Evolutionary conservation across 495 filamentous ascomycete species (phyloP).

Genomic region (Xylaria intraflava): DNA sequence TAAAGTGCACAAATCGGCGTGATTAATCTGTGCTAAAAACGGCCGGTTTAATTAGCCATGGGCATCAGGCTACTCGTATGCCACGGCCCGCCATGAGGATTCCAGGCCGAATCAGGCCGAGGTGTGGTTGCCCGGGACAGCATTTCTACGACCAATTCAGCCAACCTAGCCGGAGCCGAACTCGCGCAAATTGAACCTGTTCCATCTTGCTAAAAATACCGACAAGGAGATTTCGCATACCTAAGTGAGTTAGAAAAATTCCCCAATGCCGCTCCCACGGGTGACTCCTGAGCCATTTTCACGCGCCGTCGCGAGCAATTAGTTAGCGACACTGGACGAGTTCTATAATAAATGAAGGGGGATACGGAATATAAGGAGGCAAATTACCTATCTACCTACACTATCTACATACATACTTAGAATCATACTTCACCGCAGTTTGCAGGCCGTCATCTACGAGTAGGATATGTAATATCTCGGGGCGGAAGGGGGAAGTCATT

Average conservation of each 20-base stretch:
- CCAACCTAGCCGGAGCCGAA: neutral
- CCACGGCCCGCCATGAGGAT: neutral
- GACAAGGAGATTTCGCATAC: neutral
- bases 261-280: neutral
- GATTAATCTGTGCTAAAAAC: neutral
- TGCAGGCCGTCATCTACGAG: no score
- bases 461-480: no score
- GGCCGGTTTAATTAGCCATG: no score
- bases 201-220: neutral
- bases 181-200: neutral
- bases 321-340: no score
- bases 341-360: no score
- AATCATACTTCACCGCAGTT: no score
- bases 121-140: neutral
- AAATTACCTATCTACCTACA: no score
- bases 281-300: neutral
- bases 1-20: neutral
- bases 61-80: no score
- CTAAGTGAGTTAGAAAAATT: neutral
- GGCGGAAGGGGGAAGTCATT: no score
- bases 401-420: no score
- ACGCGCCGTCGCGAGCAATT: neutral
- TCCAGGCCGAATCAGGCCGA: neutral
- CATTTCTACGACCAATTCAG: neutral
- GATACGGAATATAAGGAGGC: no score